Evolutionary conservation across 192 early-diverging fungal genomes (phyloP).

Genomic region (Umbelopsis sp.): DNA sequence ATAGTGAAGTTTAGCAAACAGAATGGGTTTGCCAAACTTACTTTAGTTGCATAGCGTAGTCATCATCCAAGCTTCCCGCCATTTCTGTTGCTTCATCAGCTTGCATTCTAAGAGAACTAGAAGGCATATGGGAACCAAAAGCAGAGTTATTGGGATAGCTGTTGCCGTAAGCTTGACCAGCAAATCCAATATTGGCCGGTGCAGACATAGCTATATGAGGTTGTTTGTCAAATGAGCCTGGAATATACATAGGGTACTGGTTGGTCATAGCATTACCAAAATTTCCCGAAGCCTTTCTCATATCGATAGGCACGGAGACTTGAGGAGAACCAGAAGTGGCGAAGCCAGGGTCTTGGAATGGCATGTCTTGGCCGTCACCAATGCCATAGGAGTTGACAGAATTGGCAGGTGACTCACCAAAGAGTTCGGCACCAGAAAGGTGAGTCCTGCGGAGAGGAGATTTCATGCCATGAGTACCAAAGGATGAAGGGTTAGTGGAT

Average conservation of each 20-base stretch:
- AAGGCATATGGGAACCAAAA: conserved; percentile 38
- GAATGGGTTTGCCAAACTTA: conserved; percentile 21
- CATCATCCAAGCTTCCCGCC: conserved; percentile 35
- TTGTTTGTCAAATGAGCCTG: conserved; percentile 11
- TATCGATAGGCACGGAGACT: conserved; percentile 9
- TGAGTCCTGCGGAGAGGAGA: not conserved
- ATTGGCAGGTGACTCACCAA: conserved; percentile 11
- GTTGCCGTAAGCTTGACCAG: conserved; percentile 35
- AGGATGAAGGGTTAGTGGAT: conserved; percentile 5
- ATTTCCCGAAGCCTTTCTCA: conserved; percentile 10
- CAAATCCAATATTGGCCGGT: conserved; percentile 26
- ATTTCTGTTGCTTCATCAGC: conserved; percentile 1
- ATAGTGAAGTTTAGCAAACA: not conserved
- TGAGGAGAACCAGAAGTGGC: not conserved
- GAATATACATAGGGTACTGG: conserved; percentile 13
- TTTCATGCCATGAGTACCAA: conserved; percentile 11
- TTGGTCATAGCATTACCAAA: not conserved
- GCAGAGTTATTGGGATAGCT: conserved; percentile 41
- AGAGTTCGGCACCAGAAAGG: conserved; percentile 7
- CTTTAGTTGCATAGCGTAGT: conserved; percentile 36
- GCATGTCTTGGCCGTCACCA: not conserved
- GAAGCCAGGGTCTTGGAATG: not conserved
- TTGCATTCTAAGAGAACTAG: conserved; percentile 6
- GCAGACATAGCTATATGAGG: conserved; percentile 25
- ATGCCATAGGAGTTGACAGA: not conserved